Percentiles rank a stretch among this genome's conserved stretches.
phyloP scores from a whole-genome alignment of 2,329 filamentous ascomycete species.

The Dichotomopilus funicola region DNA sequence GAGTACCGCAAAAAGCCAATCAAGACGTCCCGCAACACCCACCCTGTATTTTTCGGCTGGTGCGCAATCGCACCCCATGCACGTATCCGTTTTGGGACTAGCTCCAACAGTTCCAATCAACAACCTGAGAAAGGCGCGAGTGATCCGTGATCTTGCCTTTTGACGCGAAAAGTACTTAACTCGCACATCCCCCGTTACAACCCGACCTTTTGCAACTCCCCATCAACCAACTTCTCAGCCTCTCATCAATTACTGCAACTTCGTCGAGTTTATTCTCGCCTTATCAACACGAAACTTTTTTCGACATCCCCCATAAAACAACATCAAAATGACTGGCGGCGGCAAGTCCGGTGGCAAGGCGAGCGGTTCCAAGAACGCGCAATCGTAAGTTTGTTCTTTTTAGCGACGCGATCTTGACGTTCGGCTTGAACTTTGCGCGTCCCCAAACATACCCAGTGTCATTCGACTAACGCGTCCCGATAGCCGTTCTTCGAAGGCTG shows the following conservation, averaged over 20 bases:
- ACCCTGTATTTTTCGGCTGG: slow-evolving; percentile 15
- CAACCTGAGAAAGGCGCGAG: slow-evolving; percentile 25
- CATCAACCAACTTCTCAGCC: slow-evolving; percentile 30
- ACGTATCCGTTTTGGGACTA: slow-evolving; percentile 28
- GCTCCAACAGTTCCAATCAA: slow-evolving; percentile 23
- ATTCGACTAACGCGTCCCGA: slow-evolving; percentile 33
- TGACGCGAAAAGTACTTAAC: slow-evolving; percentile 51
- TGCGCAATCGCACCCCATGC: slow-evolving; percentile 6
- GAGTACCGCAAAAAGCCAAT: slow-evolving; percentile 11
- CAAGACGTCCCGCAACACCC: background rate
- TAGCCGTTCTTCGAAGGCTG: slow-evolving; percentile 97
- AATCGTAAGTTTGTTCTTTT: slow-evolving; percentile 65
- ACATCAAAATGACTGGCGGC: slow-evolving; percentile 97
- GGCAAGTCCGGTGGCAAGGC: slow-evolving; percentile 99
- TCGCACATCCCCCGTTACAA: slow-evolving; percentile 40
- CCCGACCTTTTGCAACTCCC: slow-evolving; percentile 33
- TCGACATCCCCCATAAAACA: slow-evolving; percentile 23
- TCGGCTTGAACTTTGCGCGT: slow-evolving; percentile 7
- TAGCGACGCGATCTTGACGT: too few relatives aligned
- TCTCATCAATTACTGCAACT: slow-evolving; percentile 21
- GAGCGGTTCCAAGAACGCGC: slow-evolving; percentile 96
- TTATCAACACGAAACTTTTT: slow-evolving; percentile 23
- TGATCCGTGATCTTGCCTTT: slow-evolving; percentile 46
- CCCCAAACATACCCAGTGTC: slow-evolving; percentile 2
- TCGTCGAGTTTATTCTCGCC: slow-evolving; percentile 28